Percentiles rank a stretch among this genome's conserved stretches.
phyloP scores from a whole-genome alignment of 2,329 filamentous ascomycete species.

The Alternaria arborescens region DNA sequence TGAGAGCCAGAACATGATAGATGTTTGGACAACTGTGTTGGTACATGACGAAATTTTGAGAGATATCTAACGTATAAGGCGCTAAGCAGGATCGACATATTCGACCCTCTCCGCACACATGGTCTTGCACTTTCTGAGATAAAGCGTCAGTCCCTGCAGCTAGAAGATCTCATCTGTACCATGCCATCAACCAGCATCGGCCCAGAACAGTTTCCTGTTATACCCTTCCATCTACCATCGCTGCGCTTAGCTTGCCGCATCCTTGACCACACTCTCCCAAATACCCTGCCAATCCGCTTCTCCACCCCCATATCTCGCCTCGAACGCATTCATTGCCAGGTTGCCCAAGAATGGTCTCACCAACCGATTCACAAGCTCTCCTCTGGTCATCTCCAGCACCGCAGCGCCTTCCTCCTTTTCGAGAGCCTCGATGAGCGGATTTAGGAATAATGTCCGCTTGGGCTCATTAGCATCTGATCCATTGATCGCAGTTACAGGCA shows the following conservation, averaged over 20 bases:
- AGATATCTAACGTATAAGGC: neutral
- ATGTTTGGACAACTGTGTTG: too few species aligned
- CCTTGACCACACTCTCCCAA: constrained; percentile 45
- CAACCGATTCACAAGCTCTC: constrained; percentile 76
- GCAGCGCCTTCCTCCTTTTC: constrained; percentile 50
- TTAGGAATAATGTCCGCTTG: constrained; percentile 54
- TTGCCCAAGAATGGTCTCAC: constrained; percentile 89
- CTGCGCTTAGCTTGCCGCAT: constrained; percentile 29
- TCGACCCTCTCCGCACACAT: neutral
- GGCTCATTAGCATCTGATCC: constrained; percentile 23
- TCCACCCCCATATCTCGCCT: constrained; percentile 89
- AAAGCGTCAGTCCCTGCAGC: neutral
- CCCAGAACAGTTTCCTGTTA: neutral
- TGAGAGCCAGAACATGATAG: too few species aligned
- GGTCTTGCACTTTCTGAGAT: neutral
- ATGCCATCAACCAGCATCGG: neutral
- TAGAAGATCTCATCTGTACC: neutral
- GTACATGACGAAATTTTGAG: neutral
- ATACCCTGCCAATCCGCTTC: constrained; percentile 41
- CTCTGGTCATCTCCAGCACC: constrained; percentile 62
- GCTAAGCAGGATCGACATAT: too few species aligned
- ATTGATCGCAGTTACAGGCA: constrained; percentile 2
- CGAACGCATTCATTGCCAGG: constrained; percentile 91
- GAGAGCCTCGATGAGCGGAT: constrained; percentile 49
- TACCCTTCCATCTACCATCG: neutral